phyloP scores from a whole-genome alignment of 179 eudicot species.

The Spinacia oleracea region DNA sequence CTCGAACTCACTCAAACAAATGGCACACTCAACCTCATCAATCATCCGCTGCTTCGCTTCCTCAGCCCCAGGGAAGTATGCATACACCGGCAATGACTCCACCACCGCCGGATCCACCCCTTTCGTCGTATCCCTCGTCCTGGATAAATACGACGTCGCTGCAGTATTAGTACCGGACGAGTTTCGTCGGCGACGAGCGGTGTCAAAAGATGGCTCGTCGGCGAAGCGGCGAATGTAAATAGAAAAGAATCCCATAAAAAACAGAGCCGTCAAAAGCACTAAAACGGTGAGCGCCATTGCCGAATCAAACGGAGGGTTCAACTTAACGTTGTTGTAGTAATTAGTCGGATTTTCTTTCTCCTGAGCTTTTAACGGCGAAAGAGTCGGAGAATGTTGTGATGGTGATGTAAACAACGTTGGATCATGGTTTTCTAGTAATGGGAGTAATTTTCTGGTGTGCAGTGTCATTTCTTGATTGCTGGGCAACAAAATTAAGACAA shows the following conservation, averaged over 20 bases:
- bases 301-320: constrained; percentile 42
- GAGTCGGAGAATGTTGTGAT: not conserved
- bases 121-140: not conserved
- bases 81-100: constrained; percentile 39
- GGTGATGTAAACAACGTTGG: not conserved
- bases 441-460: constrained; percentile 22
- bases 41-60: constrained; percentile 29
- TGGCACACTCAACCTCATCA: constrained; percentile 32
- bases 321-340: constrained; percentile 13
- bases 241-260: constrained; percentile 66
- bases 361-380: not conserved
- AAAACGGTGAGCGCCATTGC: constrained; percentile 58
- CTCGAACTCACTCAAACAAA: constrained; percentile 42
- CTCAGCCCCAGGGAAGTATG: constrained; percentile 33
- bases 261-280: constrained; percentile 60
- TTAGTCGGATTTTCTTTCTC: constrained; percentile 5
- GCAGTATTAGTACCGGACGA: not conserved
- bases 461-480: not conserved
- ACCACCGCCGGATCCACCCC: constrained; percentile 41
- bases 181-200: constrained; percentile 22
- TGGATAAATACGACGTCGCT: constrained; percentile 4
- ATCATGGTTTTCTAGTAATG: not conserved
- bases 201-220: constrained; percentile 23
- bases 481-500: not conserved
- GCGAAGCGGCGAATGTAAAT: constrained; percentile 62